A percentile compares a stretch with the other conserved stretches of the same genome.
Evolutionary conservation across 306 rosid genomes (phyloP).

Genomic region (Dryas drummondii): DNA sequence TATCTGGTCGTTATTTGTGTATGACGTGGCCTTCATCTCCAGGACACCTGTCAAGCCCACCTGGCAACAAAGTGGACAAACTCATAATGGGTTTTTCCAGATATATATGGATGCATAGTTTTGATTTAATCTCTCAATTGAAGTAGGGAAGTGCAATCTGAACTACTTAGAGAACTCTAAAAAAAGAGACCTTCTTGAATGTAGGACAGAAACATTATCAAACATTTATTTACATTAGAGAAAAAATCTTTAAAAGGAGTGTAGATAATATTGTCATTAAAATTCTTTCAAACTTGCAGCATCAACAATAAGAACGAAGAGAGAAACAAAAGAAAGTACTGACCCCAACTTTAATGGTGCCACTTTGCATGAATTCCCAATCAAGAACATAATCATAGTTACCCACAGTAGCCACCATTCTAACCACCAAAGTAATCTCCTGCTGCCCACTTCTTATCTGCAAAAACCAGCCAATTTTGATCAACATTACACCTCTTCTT

Average conservation of each 20-base stretch:
- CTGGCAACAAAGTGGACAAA: constrained; percentile 27
- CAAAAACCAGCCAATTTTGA: constrained; percentile 7
- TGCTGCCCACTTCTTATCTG: constrained; percentile 77
- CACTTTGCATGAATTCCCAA: constrained; percentile 78
- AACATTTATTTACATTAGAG: no score
- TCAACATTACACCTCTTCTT: background rate
- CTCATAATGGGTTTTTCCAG: no score
- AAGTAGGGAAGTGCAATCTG: no score
- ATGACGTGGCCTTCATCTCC: constrained; percentile 61
- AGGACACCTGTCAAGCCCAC: constrained; percentile 75
- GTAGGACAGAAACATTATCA: no score
- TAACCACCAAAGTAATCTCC: constrained; percentile 64
- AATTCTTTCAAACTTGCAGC: background rate
- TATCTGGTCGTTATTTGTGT: constrained; percentile 40
- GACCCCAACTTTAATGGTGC: constrained; percentile 84
- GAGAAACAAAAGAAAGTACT: background rate
- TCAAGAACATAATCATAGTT: constrained; percentile 91
- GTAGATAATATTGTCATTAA: no score
- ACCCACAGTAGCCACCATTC: constrained; percentile 89
- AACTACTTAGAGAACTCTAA: no score
- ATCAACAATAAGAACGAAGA: background rate
- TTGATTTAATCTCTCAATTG: no score
- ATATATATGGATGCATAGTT: no score
- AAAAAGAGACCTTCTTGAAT: no score
- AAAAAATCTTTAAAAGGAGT: no score